A percentile compares a stretch with the other conserved stretches of the same genome.
Conservation (phyloP, 257 asterid species). For the Nicotiana otophora region DNA sequence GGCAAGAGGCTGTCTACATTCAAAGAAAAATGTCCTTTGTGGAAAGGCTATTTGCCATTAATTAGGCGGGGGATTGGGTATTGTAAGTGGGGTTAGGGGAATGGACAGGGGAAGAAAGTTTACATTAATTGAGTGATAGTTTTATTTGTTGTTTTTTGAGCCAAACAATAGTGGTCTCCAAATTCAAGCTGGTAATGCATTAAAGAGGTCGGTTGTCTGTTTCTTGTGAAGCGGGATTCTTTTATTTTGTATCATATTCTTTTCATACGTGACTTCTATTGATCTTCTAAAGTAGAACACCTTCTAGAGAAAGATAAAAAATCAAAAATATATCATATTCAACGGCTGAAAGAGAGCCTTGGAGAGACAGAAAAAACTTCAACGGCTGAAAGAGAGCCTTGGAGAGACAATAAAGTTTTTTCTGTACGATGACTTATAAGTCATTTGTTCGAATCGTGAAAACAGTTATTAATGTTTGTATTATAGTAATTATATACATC, state of each 20-base stretch:
- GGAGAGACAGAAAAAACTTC: too few species aligned
- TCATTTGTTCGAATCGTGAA: too few species aligned
- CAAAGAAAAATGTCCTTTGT: conserved; percentile 22
- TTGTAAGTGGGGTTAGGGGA: neutral
- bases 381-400: too few species aligned
- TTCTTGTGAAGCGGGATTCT: conserved; percentile 3
- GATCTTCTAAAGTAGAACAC: too few species aligned
- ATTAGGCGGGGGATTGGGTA: neutral
- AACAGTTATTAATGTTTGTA: too few species aligned
- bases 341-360: too few species aligned
- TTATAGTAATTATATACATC: too few species aligned
- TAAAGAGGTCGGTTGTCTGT: conserved; percentile 39
- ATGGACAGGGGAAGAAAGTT: conserved; percentile 4
- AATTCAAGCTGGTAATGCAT: conserved; percentile 10
- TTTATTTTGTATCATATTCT: neutral
- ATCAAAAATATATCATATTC: too few species aligned
- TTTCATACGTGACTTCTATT: too few species aligned
- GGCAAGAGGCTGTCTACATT: conserved; percentile 27
- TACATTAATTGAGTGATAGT: conserved; percentile 2
- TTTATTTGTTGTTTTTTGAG: conserved; percentile 15
- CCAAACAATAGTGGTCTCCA: conserved; percentile 15
- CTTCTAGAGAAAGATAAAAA: too few species aligned
- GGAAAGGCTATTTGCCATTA: neutral
- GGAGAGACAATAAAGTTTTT: too few species aligned
- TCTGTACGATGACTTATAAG: too few species aligned